phyloP scores from a whole-genome alignment of 305 asterid species.

The Solanum hybrid region DNA sequence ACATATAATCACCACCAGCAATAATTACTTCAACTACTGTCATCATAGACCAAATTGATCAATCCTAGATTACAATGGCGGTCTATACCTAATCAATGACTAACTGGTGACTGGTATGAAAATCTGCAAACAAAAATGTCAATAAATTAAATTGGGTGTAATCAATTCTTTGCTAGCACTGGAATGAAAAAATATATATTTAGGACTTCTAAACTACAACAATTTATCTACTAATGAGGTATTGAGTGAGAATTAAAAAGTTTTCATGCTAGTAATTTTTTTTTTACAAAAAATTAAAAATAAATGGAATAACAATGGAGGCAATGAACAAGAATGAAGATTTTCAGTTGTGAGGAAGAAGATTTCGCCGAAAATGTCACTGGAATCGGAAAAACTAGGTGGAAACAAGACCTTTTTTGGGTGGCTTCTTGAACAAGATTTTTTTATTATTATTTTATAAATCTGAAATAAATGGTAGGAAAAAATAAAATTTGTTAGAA shows the following conservation, averaged over 20 bases:
- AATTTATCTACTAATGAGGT: not conserved
- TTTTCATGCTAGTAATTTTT: not conserved
- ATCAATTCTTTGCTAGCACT: not conserved
- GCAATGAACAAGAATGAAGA: not conserved
- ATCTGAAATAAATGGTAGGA: no score
- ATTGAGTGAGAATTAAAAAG: no score
- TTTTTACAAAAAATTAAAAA: no score
- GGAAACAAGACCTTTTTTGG: not conserved
- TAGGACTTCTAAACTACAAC: not conserved
- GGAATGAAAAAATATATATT: not conserved
- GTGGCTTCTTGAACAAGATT: not conserved
- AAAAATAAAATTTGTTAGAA: no score
- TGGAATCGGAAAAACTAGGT: not conserved
- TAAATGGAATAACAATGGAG: not conserved
- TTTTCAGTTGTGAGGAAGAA: not conserved
- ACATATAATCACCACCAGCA: not conserved
- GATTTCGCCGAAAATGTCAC: not conserved
- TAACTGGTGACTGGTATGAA: not conserved
- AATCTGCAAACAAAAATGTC: not conserved
- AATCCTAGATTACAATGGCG: not conserved
- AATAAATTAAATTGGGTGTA: not conserved
- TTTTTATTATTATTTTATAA: no score
- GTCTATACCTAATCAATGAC: no score
- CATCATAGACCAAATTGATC: not conserved
- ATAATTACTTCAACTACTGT: not conserved